A percentile compares a stretch with the other conserved stretches of the same genome.
phyloP scores from a whole-genome alignment of 495 filamentous ascomycete genomes.

The Aspergillus sclerotioniger region DNA sequence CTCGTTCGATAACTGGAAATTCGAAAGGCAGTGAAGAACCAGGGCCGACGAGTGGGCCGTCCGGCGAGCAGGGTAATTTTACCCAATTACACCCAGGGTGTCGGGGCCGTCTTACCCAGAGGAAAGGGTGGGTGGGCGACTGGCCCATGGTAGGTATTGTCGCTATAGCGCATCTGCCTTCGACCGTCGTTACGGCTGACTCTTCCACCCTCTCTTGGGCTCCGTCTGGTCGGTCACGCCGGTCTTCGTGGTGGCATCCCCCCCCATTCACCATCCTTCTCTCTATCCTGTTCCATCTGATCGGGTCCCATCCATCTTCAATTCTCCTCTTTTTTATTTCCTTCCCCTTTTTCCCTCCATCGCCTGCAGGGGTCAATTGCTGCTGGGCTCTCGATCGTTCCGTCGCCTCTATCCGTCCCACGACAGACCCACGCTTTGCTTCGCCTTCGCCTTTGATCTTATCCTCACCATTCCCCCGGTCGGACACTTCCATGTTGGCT shows the following conservation, averaged over 20 bases:
- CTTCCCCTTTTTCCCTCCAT: conserved; percentile 8
- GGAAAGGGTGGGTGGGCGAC: background rate
- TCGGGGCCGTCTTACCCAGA: background rate
- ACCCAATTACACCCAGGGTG: background rate
- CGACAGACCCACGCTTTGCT: conserved; percentile 2
- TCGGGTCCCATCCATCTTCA: conserved; percentile 6
- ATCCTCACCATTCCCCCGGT: background rate
- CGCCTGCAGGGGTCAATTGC: conserved; percentile 15
- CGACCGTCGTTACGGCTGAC: conserved; percentile 14
- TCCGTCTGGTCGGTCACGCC: background rate
- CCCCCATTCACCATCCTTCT: background rate
- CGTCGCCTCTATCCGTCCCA: background rate
- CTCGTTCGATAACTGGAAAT: too few relatives aligned
- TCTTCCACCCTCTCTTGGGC: conserved; percentile 10
- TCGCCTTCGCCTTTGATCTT: background rate
- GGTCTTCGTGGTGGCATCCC: background rate
- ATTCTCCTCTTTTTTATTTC: conserved; percentile 2
- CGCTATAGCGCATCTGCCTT: conserved; percentile 8
- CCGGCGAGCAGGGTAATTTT: background rate
- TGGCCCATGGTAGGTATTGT: background rate
- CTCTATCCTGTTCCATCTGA: conserved; percentile 5
- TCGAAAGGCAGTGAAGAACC: too few relatives aligned
- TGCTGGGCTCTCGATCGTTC: conserved; percentile 14
- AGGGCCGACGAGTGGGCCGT: background rate
- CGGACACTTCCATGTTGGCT: background rate